These are phyloP conservation scores for Pulveroboletus sp. DNA, from an alignment of 768 basidiomycete species.

Conservation along the genomic window DNA sequence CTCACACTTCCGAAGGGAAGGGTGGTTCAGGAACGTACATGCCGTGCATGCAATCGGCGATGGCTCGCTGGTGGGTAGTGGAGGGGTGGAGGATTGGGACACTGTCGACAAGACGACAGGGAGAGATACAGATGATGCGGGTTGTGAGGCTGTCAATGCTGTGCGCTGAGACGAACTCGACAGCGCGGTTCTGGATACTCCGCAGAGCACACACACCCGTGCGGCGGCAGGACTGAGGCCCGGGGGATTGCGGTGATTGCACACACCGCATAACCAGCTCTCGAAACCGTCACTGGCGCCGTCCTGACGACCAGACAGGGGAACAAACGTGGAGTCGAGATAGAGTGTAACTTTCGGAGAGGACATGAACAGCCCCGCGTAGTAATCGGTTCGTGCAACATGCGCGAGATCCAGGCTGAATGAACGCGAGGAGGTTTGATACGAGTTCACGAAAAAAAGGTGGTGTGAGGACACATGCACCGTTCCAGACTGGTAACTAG, in stretches of 20 bases:
- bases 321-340: conserved; percentile 37
- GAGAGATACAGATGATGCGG: conserved; percentile 34
- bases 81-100: conserved; percentile 17
- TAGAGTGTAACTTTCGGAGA: conserved; percentile 84
- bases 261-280: conserved; percentile 87
- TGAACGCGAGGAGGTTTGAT: conserved; percentile 48
- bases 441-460: conserved; percentile 70
- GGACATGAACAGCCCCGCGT: conserved; percentile 85
- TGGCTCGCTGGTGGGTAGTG: conserved; percentile 14
- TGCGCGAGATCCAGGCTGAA: conserved; percentile 62
- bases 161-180: conserved; percentile 22
- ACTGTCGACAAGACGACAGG: conserved; percentile 20
- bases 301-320: conserved; percentile 26
- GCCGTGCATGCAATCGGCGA: conserved; percentile 64
- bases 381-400: conserved; percentile 78
- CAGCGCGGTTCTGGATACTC: conserved; percentile 55
- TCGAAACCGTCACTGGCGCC: conserved; percentile 36
- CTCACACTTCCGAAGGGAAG: conserved; percentile 70
- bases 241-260: conserved; percentile 76
- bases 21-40: conserved; percentile 92
- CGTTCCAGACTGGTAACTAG: conserved; percentile 71
- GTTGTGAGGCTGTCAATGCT: conserved; percentile 37
- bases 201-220: conserved; percentile 75
- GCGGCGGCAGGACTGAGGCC: conserved; percentile 66
- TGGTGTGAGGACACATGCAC: conserved; percentile 77